Evolutionary conservation across 2,329 filamentous ascomycete species (phyloP).

Genomic region (Claviceps sp.): DNA sequence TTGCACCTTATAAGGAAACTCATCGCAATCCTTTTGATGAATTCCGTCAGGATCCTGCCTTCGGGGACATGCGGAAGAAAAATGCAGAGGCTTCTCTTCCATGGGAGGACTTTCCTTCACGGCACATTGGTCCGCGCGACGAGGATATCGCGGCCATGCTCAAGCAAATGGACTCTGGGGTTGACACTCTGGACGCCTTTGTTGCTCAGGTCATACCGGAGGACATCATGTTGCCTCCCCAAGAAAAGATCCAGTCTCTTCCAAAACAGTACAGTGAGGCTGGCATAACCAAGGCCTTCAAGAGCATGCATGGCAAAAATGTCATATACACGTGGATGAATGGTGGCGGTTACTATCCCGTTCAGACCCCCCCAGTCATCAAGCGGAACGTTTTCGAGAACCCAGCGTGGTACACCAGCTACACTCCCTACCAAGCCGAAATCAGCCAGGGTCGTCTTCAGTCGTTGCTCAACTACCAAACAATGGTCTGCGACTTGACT

Average conservation of each 20-base stretch:
- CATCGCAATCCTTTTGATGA: constrained; percentile 1
- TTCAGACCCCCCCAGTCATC: constrained; percentile 78
- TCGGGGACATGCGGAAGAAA: constrained; percentile 12
- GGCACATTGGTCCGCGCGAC: constrained; percentile 77
- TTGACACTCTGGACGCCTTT: constrained; percentile 64
- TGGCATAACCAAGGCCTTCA: constrained; percentile 12
- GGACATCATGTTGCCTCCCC: constrained; percentile 45
- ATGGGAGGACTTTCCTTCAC: constrained; percentile 46
- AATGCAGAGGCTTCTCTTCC: constrained; percentile 10
- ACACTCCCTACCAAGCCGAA: constrained; percentile 93
- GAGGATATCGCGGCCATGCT: constrained; percentile 66
- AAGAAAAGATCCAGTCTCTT: constrained; percentile 20
- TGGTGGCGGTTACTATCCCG: constrained; percentile 77
- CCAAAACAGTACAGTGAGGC: constrained; percentile 39
- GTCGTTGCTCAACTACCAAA: constrained; percentile 91
- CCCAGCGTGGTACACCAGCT: constrained; percentile 95
- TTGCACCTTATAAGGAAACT: no score
- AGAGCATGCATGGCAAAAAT: constrained; percentile 27
- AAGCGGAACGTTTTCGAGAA: constrained; percentile 87
- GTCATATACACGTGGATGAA: constrained; percentile 53
- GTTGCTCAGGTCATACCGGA: constrained; percentile 70
- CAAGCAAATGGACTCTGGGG: constrained; percentile 61
- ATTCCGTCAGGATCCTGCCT: constrained; percentile 11
- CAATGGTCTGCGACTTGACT: constrained; percentile 78
- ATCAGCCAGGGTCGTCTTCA: constrained; percentile 91